Conservation (phyloP, 768 basidiomycete species). For the Hygrophoropsis aurantiaca region DNA sequence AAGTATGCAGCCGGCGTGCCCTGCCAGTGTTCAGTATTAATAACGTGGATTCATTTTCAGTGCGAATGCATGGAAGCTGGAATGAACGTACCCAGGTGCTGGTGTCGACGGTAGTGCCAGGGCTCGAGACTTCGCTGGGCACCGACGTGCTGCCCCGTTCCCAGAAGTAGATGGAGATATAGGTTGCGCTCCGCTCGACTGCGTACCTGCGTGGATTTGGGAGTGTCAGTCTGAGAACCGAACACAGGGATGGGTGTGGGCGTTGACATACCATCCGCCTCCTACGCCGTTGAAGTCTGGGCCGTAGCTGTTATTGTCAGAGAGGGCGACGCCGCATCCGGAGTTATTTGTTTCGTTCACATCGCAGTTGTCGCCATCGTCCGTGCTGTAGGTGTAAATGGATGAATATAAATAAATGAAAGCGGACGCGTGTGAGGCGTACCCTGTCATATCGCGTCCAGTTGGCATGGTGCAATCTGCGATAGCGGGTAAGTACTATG, state of each 20-base stretch:
- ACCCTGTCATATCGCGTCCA: conserved; percentile 32
- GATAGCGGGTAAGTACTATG: background rate
- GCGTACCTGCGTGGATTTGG: conserved; percentile 37
- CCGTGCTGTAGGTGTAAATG: conserved; percentile 9
- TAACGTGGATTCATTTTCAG: no score
- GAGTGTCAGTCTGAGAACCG: no score
- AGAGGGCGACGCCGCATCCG: conserved; percentile 32
- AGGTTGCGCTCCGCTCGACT: conserved; percentile 24
- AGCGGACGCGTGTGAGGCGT: no score
- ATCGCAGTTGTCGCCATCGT: conserved; percentile 22
- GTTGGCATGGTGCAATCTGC: conserved; percentile 31
- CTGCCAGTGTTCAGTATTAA: no score
- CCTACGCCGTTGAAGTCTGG: conserved; percentile 34
- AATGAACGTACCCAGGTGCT: conserved; percentile 21
- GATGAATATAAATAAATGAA: background rate
- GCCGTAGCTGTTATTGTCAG: conserved; percentile 31
- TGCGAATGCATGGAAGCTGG: no score
- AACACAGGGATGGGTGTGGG: background rate
- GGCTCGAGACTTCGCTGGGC: conserved; percentile 31
- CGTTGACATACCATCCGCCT: conserved; percentile 33
- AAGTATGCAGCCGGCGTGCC: conserved; percentile 59
- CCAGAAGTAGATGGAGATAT: conserved; percentile 42
- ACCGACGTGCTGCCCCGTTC: conserved; percentile 34
- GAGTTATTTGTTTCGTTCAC: conserved; percentile 19
- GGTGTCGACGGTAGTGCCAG: conserved; percentile 17